These are phyloP conservation scores for Emergomyces africanus DNA, from an alignment of 2,329 filamentous ascomycete genomes.

Conservation along the genomic window DNA sequence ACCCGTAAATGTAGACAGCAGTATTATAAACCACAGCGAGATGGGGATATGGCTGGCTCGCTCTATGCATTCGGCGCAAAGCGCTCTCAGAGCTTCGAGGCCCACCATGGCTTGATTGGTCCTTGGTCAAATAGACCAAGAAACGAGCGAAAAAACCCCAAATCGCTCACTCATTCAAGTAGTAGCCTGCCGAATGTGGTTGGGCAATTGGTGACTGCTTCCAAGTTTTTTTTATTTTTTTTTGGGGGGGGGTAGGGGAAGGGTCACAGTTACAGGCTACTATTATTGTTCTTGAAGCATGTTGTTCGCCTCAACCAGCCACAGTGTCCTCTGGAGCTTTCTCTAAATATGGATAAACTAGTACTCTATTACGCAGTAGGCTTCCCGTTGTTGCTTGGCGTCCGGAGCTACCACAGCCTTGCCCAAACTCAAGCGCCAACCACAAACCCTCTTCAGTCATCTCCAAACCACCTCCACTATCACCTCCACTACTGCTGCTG, in stretches of 20 bases:
- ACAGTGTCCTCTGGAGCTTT: not conserved
- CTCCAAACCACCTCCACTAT: not conserved
- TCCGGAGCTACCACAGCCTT: not conserved
- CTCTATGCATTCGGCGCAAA: constrained; percentile 23
- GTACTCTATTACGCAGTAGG: no score
- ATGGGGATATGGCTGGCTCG: constrained; percentile 18
- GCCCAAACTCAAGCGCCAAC: not conserved
- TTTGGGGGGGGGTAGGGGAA: no score
- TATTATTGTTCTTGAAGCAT: not conserved
- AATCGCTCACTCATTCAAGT: not conserved
- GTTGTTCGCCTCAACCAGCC: not conserved
- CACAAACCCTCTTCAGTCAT: not conserved
- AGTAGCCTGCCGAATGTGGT: not conserved
- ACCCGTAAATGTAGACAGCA: constrained; percentile 19
- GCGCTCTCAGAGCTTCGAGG: constrained; percentile 5
- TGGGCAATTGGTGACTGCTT: not conserved
- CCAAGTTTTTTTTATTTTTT: not conserved
- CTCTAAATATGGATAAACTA: no score
- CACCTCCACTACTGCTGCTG: not conserved
- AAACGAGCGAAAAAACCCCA: not conserved
- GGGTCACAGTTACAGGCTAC: no score
- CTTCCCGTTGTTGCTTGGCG: not conserved
- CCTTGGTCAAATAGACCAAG: constrained; percentile 1
- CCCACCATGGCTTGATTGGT: constrained; percentile 1
- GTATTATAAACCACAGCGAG: constrained; percentile 18